Base-by-base conservation (phyloP, 2,329 filamentous ascomycete species). In the Claviceps purpurea region DNA sequence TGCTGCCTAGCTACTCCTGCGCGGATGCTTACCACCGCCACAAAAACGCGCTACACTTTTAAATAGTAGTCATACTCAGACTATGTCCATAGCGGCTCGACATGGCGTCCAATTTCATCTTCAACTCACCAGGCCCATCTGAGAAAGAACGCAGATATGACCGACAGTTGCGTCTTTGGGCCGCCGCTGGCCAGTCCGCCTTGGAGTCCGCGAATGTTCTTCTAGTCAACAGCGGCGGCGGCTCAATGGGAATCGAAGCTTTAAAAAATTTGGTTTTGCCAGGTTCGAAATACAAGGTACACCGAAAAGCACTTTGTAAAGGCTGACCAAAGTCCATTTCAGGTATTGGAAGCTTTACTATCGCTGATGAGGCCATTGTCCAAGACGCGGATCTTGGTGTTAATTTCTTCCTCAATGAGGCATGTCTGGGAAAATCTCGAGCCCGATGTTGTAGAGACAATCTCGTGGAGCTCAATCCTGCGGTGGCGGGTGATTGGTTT, bases 211-310 rank as follows among this genome's bases (percentile, higher is more conserved):
- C 93, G 22, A 87, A 94, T 59, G 84, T 98, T n/a, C 78, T 97
- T 13, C 77, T 98, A 5, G 73, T 98, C 55, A 96, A 95, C 68
- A 87, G 85, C 1, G 86, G 89, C 2, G 71, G 85, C n/a, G 91
- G 91, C 10, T 87, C 89, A 2, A 87, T 89, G 38, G 93, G 90
- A 14, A 78, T 94, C 13, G 93, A 98, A 68, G 84, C 90, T 0
- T 77, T 98, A 56, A 98, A 98, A 75, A 98, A 98, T 64, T 79
- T 98, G n/a, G 87, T 98, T 3, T 73, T 98, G 8, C 93, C 93
- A 53, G 88, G 83, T 82, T 39, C 26, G 49, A 39, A 3, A 67
- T 51, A 59, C 42, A 41, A 34, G 34, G 22, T n/a, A 11, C 13
- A 34, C 22, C 10, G 41, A 30, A 30, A 38, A 45, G 20, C 37